These are phyloP conservation scores for Leishmania mexicana DNA, from an alignment of 208 protist genomes.

Conservation along the genomic window DNA sequence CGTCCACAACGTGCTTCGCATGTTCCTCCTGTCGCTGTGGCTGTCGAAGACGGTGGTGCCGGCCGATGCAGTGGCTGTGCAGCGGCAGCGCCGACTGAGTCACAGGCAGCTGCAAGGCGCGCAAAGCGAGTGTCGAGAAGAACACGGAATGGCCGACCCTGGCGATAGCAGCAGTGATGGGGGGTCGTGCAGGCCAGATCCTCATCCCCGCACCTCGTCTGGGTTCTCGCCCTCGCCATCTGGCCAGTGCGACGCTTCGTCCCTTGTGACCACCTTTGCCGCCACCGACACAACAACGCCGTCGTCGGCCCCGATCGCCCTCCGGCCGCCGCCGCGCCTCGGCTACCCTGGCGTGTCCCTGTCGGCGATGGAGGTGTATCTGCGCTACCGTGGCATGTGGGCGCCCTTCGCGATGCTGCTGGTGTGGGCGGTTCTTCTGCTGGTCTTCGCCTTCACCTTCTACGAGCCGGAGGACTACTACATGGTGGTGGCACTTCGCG, in stretches of 20 bases:
- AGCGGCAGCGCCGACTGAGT: constrained; percentile 18
- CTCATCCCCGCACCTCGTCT: not conserved
- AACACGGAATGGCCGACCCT: too few species aligned
- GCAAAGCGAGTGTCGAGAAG: not conserved
- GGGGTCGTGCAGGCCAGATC: not conserved
- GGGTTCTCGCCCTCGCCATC: not conserved
- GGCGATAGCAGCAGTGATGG: not conserved
- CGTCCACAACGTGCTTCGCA: constrained; percentile 41
- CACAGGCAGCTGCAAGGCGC: constrained; percentile 15
- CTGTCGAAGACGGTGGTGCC: constrained; percentile 30
- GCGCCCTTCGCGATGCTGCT: constrained; percentile 48
- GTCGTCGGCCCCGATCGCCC: not conserved
- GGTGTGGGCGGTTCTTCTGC: constrained; percentile 42
- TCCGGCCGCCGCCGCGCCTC: constrained; percentile 11
- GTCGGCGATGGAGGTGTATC: constrained; percentile 44
- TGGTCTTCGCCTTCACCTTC: constrained; percentile 38
- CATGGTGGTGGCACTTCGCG: constrained; percentile 46
- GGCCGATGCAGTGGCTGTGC: constrained; percentile 27
- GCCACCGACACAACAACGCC: not conserved
- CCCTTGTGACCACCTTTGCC: not conserved
- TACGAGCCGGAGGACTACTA: constrained; percentile 65
- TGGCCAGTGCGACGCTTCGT: not conserved
- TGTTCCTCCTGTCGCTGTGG: constrained; percentile 29
- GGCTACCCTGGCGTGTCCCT: constrained; percentile 18
- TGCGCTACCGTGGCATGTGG: constrained; percentile 59